These are phyloP conservation scores for Lichtheimia ramosa DNA, from an alignment of 371 early-diverging fungal genomes.

Conservation along the genomic window DNA sequence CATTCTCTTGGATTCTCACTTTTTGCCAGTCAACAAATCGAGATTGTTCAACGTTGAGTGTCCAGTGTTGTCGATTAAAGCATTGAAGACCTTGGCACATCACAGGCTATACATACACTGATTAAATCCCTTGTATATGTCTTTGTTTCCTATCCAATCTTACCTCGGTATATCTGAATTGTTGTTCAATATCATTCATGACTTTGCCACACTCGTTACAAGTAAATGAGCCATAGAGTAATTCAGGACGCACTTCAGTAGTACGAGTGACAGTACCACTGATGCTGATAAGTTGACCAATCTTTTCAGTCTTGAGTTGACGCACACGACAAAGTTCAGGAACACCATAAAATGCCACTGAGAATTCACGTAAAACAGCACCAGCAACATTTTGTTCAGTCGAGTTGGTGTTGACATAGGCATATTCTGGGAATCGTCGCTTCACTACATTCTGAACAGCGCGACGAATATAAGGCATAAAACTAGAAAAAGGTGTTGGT, in stretches of 20 bases:
- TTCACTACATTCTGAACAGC: slow-evolving; percentile 82
- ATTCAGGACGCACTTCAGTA: slow-evolving; percentile 98
- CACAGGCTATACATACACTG: slow-evolving; percentile 66
- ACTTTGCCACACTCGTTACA: slow-evolving; percentile 90
- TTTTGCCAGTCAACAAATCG: slow-evolving; percentile 99
- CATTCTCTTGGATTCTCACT: slow-evolving; percentile 97
- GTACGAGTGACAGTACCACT: slow-evolving; percentile 98
- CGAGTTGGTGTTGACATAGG: slow-evolving; percentile 36
- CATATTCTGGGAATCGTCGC: slow-evolving; percentile 65
- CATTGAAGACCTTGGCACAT: slow-evolving; percentile 91
- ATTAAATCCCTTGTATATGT: too few relatives aligned
- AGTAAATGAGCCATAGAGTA: slow-evolving; percentile 89
- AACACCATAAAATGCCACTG: slow-evolving; percentile 77
- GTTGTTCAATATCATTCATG: slow-evolving; percentile 90
- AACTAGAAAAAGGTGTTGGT: slow-evolving; percentile 36
- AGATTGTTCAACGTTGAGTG: slow-evolving; percentile 82
- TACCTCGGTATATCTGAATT: slow-evolving; percentile 96
- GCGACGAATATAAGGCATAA: slow-evolving; percentile 83
- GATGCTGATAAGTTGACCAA: slow-evolving; percentile 89
- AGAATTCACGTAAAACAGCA: slow-evolving; percentile 61
- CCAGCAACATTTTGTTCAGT: slow-evolving; percentile 20
- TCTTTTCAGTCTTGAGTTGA: slow-evolving; percentile 82
- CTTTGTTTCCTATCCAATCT: not conserved
- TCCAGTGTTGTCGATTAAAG: slow-evolving; percentile 85
- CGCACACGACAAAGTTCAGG: slow-evolving; percentile 72